Conservation (phyloP, 192 early-diverging fungal genomes). For the Dissophora ornata region DNA sequence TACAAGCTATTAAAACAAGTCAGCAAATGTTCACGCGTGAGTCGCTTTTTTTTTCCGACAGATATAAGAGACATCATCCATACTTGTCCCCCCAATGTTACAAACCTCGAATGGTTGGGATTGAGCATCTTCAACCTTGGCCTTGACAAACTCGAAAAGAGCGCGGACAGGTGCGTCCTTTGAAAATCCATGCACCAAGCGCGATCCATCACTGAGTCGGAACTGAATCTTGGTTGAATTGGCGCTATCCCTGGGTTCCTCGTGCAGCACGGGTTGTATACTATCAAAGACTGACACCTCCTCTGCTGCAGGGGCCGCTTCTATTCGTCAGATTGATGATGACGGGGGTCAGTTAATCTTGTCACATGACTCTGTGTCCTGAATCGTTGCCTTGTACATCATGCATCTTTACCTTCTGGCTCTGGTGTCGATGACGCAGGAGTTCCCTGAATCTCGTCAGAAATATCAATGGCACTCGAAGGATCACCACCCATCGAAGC, state of each 20-base stretch:
- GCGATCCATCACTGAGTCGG: constrained; percentile 80
- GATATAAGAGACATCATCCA: no score
- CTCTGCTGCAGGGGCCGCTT: constrained; percentile 3
- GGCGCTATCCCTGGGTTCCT: constrained; percentile 62
- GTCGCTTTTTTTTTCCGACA: no score
- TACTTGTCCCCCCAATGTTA: no score
- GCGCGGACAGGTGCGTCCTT: constrained; percentile 76
- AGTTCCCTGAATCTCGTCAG: constrained; percentile 17
- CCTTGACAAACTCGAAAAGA: constrained; percentile 90
- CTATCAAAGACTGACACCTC: constrained; percentile 54
- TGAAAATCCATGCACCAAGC: constrained; percentile 79
- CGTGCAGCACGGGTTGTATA: constrained; percentile 57
- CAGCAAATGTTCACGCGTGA: no score
- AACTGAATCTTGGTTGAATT: constrained; percentile 85
- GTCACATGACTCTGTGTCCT: no score
- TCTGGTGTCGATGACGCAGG: background rate
- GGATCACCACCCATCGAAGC: constrained; percentile 68
- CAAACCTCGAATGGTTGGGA: constrained; percentile 78
- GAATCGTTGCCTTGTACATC: no score
- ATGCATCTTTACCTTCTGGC: constrained; percentile 10
- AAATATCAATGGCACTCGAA: constrained; percentile 29
- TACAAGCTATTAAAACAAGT: constrained; percentile 70
- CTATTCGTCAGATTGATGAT: no score
- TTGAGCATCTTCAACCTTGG: constrained; percentile 70
- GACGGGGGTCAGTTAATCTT: no score